These are phyloP conservation scores for Talaromyces piceae DNA, from an alignment of 2,329 filamentous ascomycete genomes.

Conservation along the genomic window DNA sequence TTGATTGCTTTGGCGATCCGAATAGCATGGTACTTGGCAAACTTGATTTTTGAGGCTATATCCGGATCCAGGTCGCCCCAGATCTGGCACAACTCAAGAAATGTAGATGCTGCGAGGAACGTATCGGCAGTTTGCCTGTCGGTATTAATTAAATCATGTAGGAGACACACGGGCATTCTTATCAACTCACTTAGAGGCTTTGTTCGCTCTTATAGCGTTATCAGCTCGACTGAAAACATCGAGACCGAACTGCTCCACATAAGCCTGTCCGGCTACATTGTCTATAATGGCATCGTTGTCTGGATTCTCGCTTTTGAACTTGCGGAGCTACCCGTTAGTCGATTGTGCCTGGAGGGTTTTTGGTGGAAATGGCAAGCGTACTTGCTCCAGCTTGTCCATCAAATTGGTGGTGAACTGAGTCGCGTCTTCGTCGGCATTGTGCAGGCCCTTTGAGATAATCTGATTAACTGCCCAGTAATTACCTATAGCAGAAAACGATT, in stretches of 20 bases:
- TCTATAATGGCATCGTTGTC: constrained; percentile 78
- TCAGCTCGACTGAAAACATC: constrained; percentile 83
- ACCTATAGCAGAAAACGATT: constrained; percentile 43
- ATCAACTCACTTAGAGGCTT: constrained; percentile 61
- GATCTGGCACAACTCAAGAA: constrained; percentile 78
- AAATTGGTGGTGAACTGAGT: constrained; percentile 71
- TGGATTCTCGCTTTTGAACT: constrained; percentile 65
- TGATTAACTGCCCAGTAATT: constrained; percentile 91
- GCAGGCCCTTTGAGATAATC: constrained; percentile 73
- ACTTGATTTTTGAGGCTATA: constrained; percentile 80
- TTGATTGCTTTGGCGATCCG: constrained; percentile 87
- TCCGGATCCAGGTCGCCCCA: constrained; percentile 74
- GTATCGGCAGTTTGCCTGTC: constrained; percentile 82
- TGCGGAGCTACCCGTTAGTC: constrained; percentile 10
- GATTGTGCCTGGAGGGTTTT: neutral
- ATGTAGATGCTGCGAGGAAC: constrained; percentile 85
- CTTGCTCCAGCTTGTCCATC: constrained; percentile 86
- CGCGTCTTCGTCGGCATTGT: constrained; percentile 69
- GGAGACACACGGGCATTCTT: neutral
- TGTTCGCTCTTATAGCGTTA: constrained; percentile 71
- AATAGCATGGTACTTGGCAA: constrained; percentile 89
- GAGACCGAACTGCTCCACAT: constrained; percentile 87
- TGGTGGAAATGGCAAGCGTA: constrained; percentile 28
- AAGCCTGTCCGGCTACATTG: constrained; percentile 78
- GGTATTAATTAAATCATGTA: neutral